These are phyloP conservation scores for Phytopythium litorale DNA, from an alignment of 352 stramenopile genomes.

Conservation along the genomic window DNA sequence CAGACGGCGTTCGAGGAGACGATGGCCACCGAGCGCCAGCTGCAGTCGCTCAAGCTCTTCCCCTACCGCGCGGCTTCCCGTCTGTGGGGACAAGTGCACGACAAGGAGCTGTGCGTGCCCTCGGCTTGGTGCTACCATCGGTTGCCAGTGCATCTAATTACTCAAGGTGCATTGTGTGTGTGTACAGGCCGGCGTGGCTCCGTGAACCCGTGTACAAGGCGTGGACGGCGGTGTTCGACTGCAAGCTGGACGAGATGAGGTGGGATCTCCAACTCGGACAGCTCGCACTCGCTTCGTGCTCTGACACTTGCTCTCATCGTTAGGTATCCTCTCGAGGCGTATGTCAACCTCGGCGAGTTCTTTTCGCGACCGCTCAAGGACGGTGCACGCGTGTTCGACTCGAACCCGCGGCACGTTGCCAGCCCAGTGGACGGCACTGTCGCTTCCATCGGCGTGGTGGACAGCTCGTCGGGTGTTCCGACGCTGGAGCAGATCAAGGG, in stretches of 20 bases:
- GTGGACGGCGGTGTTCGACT: slow-evolving; percentile 77
- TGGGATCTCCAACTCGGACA: background rate
- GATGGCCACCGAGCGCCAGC: slow-evolving; percentile 66
- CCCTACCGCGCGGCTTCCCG: slow-evolving; percentile 75
- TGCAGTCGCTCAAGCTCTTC: slow-evolving; percentile 72
- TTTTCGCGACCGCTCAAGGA: slow-evolving; percentile 82
- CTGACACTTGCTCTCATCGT: background rate
- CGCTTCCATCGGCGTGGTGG: slow-evolving; percentile 49
- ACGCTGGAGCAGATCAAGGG: slow-evolving; percentile 83
- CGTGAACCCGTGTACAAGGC: slow-evolving; percentile 75
- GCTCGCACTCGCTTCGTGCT: background rate
- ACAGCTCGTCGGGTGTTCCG: slow-evolving; percentile 39
- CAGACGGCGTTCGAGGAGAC: slow-evolving; percentile 56
- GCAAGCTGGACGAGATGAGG: slow-evolving; percentile 85
- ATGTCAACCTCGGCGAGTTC: slow-evolving; percentile 79
- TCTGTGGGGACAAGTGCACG: slow-evolving; percentile 71
- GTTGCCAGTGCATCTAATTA: background rate
- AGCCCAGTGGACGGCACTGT: slow-evolving; percentile 67
- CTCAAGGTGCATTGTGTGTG: background rate
- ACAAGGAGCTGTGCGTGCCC: slow-evolving; percentile 71
- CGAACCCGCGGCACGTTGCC: slow-evolving; percentile 20
- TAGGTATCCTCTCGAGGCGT: slow-evolving; percentile 61
- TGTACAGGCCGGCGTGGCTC: slow-evolving; percentile 51
- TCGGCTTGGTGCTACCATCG: background rate
- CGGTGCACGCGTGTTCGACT: slow-evolving; percentile 43